Evolutionary conservation across 164 flowering plant genomes (phyloP), one percentile per base, ranked within the genome.

Genomic region (Sedum album): DNA sequence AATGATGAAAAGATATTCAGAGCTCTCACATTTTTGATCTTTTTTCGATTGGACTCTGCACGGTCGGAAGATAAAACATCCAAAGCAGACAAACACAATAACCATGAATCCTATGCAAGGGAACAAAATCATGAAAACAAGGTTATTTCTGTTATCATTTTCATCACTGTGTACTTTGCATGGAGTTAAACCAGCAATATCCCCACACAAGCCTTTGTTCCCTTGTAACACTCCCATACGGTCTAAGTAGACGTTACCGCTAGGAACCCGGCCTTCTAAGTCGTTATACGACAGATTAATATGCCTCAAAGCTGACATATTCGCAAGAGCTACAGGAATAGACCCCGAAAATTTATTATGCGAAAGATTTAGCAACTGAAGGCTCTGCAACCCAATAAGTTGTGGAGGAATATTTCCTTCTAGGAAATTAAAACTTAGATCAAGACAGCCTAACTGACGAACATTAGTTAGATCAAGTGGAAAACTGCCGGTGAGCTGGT

Each of bases 161-260:
- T 14, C 61, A 9, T n/a, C 18, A 17, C 1, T n/a, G 55, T 21
- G 14, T 31, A 4, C 4, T 64, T 64, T 21, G 65, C 73, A 66
- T 17, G 65, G 65, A 4, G 38, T 26, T 36, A 65, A 23, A 13
- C 72, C 68, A 7, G 46, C 15, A 26, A 65, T 21, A 65, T 38
- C 63, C 1, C 72, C 72, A 25, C 72, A 70, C 68, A 70, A 49
- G 6, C 36, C 68, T 3, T 35, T 35, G 57, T 70, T 70, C 46
- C 68, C 68, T 20, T 31, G n/a, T 35, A 70, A 63, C 31, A 44
- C 46, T 33, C n/a, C 65, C 9, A 33, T 2, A 51, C 42, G 60
- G 14, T 64, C 28, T 23, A 5, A 23, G 65, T 63, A 70, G 31
- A 66, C 36, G n/a, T n/a, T 13, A 10, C 46, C 51, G 8, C 7